Evolutionary conservation across 2,329 filamentous ascomycete species (phyloP), one percentile per base, ranked within the genome.

Genomic region (Pseudogymnoascus sp.): DNA sequence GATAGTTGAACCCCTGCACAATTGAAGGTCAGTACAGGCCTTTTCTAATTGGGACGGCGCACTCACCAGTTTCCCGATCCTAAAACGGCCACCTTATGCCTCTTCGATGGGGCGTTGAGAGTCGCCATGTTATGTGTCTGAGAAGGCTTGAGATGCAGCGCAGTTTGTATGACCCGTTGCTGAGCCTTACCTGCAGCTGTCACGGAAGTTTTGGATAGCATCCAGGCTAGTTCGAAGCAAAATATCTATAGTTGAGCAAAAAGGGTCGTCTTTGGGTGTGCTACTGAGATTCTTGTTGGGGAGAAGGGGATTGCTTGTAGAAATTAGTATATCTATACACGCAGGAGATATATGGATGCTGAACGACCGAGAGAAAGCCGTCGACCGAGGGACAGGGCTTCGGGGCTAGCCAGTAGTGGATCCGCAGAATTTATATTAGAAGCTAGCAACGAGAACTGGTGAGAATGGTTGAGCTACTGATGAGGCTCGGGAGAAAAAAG

Each of bases 21-120:
- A 42, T 38, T 16, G 14, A 44, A 42, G 28, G 53, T 35, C 37
- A 40, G 47, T 40, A 40, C 33, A 38, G 18, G 31, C 50, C 14
- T 63, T 14, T 28, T 38, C 18, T 21, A 62, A 50, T 40, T 18
- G 37, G 21, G 44, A 31, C 33, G 3, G 23, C 8, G 14, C 25
- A 61, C 80, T 66, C 80, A 93, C 92, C 94, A 99, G 77, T 99
- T 99, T 71, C 94, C 94, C 61, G 93, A 97, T 70, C 94, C 94
- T 68, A 99, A 85, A 61, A 99, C 85, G 66, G 92, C 92, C 72
- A 97, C 90, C 82, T 92, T 95, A 84, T 96, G 92, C 78, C 89
- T 92, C 79, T 85, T 89, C 66, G 80, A 78, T 66, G 83, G 77
- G 63, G 81, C 76, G 65, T 78, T 80, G 44, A 74, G 67, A 8